A percentile compares a stretch with the other conserved stretches of the same genome.
These are phyloP conservation scores for Beauveria asiatica DNA, from an alignment of 2,329 filamentous ascomycete genomes.

Conservation along the genomic window DNA sequence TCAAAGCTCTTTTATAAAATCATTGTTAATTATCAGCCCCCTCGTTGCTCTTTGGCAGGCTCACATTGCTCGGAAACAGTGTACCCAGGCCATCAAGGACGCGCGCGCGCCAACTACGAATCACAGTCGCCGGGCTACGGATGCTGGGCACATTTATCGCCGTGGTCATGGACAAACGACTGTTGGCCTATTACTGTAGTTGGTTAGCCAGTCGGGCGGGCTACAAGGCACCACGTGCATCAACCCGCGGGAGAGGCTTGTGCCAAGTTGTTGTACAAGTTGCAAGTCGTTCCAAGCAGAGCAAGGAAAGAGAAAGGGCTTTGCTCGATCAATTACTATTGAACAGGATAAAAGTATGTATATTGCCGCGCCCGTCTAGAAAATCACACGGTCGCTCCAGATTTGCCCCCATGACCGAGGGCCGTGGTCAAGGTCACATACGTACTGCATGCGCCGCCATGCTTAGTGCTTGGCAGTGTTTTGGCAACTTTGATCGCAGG, in stretches of 20 bases:
- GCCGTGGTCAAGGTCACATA: background rate
- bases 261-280: background rate
- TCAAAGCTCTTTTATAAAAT: too few species aligned
- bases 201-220: too few species aligned
- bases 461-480: background rate
- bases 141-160: background rate
- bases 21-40: too few species aligned
- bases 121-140: too few species aligned
- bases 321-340: background rate
- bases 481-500: background rate
- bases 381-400: background rate
- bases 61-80: too few species aligned
- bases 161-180: too few species aligned
- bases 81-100: too few species aligned
- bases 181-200: too few species aligned
- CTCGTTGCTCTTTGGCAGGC: too few species aligned
- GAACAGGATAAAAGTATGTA: background rate
- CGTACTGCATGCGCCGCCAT: too few species aligned
- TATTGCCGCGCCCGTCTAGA: background rate
- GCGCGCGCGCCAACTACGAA: too few species aligned
- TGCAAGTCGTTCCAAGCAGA: background rate
- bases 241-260: background rate
- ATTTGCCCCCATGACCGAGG: background rate
- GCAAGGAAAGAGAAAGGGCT: too few species aligned
- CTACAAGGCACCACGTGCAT: background rate